Evolutionary conservation across 2,329 filamentous ascomycete species (phyloP).

Genomic region (Cordyceps fumosorosea): DNA sequence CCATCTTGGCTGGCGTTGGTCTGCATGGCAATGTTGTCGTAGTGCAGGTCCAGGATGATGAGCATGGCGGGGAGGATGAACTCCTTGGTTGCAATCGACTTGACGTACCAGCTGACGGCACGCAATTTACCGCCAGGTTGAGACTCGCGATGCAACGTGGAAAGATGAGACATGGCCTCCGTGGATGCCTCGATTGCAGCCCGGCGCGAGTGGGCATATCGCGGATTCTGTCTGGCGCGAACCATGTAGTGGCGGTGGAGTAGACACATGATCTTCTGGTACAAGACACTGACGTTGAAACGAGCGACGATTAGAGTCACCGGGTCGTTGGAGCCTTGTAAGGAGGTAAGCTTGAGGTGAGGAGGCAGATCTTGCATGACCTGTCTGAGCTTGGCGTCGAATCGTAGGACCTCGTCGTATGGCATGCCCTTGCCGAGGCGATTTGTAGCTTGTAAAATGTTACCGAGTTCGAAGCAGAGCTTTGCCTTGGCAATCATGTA

Average conservation of each 20-base stretch:
- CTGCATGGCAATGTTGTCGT: conserved; percentile 46
- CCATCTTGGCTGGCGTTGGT: conserved; percentile 34
- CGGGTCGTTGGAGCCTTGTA: conserved; percentile 73
- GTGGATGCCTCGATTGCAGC: conserved; percentile 83
- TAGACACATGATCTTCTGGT: conserved; percentile 81
- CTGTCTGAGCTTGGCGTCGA: conserved; percentile 56
- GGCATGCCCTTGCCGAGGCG: conserved; percentile 47
- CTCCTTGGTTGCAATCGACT: conserved; percentile 73
- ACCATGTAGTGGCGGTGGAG: conserved; percentile 82
- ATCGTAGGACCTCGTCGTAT: conserved; percentile 59
- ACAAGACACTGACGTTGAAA: conserved; percentile 77
- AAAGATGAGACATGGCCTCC: conserved; percentile 71
- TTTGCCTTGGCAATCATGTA: conserved; percentile 72
- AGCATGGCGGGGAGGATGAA: conserved; percentile 84
- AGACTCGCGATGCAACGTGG: conserved; percentile 67
- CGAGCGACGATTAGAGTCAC: conserved; percentile 80
- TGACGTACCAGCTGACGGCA: conserved; percentile 71
- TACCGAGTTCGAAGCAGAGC: conserved; percentile 62
- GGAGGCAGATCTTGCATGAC: conserved; percentile 65
- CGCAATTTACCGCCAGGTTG: conserved; percentile 64
- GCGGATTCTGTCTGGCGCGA: conserved; percentile 68
- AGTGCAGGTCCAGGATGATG: conserved; percentile 74
- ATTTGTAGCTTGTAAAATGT: conserved; percentile 61
- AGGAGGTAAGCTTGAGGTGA: conserved; percentile 66
- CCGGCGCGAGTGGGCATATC: conserved; percentile 77